Evolutionary conservation across 202 grass and related monocot species (phyloP).

Genomic region (Setaria viridis): DNA sequence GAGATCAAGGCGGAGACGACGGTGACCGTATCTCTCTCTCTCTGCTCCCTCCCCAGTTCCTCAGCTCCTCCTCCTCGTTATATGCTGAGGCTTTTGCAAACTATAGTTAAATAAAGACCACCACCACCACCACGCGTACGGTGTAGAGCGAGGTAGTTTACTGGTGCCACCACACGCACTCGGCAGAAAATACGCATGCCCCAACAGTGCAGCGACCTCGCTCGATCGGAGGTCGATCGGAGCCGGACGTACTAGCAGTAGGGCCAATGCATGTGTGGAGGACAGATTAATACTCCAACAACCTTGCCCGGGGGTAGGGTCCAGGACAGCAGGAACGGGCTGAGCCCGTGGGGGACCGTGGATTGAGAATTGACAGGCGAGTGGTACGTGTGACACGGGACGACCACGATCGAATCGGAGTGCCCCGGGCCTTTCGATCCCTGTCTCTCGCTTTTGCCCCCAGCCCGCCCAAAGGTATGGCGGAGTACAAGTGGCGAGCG

Average conservation of each 20-base stretch:
- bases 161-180: not conserved
- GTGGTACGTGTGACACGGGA: conserved; percentile 8
- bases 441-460: not conserved
- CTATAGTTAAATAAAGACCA: conserved; percentile 5
- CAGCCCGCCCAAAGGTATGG: not conserved
- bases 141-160: conserved; percentile 5
- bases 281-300: conserved; percentile 25
- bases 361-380: conserved; percentile 25
- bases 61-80: not conserved
- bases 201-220: not conserved
- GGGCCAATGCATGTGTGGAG: not conserved
- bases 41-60: not conserved
- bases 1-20: not conserved
- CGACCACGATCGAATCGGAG: not conserved
- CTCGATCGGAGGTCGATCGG: not conserved
- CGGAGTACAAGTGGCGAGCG: not conserved
- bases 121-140: not conserved
- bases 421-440: conserved; percentile 17
- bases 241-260: not conserved
- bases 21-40: not conserved
- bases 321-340: conserved; percentile 36
- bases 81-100: conserved; percentile 13
- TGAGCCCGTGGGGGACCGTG: conserved; percentile 14
- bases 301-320: conserved; percentile 31
- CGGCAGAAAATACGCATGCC: not conserved